Percentiles rank a stretch among this genome's conserved stretches.
phyloP scores from a whole-genome alignment of 2,329 filamentous ascomycete genomes.

The Colletotrichum limetticola region DNA sequence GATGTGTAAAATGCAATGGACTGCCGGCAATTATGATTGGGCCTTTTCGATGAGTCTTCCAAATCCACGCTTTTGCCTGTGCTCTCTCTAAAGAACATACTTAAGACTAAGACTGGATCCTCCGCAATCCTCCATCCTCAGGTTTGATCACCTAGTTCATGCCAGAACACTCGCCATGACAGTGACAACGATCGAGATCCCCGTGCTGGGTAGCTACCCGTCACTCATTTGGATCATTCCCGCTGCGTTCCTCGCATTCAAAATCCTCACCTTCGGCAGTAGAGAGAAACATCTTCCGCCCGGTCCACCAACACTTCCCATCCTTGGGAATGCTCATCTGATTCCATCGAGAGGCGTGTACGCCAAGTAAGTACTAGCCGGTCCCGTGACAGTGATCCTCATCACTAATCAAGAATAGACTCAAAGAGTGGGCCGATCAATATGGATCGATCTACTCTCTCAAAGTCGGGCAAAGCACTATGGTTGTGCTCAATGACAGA shows the following conservation, averaged over 20 bases:
- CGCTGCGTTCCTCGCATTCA: neutral
- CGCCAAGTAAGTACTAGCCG: constrained; percentile 15
- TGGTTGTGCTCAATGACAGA: constrained; percentile 53
- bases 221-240: constrained; percentile 2
- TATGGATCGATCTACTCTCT: constrained; percentile 56
- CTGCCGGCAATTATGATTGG: neutral
- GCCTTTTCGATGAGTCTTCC: neutral
- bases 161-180: neutral
- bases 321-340: constrained; percentile 52
- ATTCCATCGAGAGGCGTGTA: constrained; percentile 25
- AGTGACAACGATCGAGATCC: neutral
- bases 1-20: neutral
- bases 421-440: constrained; percentile 53
- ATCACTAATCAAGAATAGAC: constrained; percentile 40
- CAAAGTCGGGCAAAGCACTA: constrained; percentile 53
- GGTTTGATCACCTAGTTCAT: too few relatives aligned
- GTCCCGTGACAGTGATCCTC: neutral
- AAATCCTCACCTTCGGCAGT: constrained; percentile 4
- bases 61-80: neutral
- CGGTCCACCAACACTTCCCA: constrained; percentile 52
- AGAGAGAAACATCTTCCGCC: constrained; percentile 22
- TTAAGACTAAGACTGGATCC: neutral
- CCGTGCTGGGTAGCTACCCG: neutral
- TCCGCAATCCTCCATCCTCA: neutral
- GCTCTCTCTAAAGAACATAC: too few relatives aligned